These are phyloP conservation scores for Starmerella khaoyaiensis DNA, from an alignment of 805 yeast species.

Conservation along the genomic window DNA sequence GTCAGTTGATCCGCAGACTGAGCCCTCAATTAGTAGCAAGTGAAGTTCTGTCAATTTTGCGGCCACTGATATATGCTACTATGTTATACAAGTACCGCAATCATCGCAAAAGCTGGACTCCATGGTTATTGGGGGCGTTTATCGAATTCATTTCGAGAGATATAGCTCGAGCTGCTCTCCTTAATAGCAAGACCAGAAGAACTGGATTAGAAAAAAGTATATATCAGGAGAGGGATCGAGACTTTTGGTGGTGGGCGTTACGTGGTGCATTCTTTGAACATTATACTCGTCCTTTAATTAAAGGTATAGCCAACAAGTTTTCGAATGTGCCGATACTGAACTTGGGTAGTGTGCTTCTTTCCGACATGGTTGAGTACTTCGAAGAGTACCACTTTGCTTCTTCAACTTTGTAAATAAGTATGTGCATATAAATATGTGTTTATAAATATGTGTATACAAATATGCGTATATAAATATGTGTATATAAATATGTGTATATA, in stretches of 20 bases:
- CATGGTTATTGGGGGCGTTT: slow-evolving; percentile 31
- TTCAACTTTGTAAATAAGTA: slow-evolving; percentile 10
- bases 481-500: no score
- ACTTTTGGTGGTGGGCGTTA: slow-evolving; percentile 29
- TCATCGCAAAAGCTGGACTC: slow-evolving; percentile 27
- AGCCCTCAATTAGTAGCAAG: slow-evolving; percentile 20
- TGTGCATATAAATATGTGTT: no score
- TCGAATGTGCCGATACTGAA: slow-evolving; percentile 27
- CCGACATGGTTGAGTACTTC: slow-evolving; percentile 30
- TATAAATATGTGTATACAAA: no score
- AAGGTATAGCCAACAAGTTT: slow-evolving; percentile 21
- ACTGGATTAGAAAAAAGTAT: slow-evolving; percentile 25
- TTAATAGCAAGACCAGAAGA: no score
- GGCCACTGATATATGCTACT: slow-evolving; percentile 31
- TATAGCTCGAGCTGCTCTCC: slow-evolving; percentile 16
- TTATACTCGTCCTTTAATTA: slow-evolving; percentile 26
- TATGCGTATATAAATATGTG: no score
- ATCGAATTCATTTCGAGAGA: slow-evolving; percentile 27
- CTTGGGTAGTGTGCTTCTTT: slow-evolving; percentile 26
- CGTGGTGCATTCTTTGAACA: slow-evolving; percentile 30
- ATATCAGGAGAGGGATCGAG: slow-evolving; percentile 23
- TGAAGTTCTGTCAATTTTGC: slow-evolving; percentile 28
- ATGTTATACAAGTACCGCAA: slow-evolving; percentile 23
- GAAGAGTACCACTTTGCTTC: slow-evolving; percentile 26
- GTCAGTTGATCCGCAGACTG: slow-evolving; percentile 25